Evolutionary conservation across 2,329 filamentous ascomycete genomes (phyloP).

Genomic region (Phialophora expanda): DNA sequence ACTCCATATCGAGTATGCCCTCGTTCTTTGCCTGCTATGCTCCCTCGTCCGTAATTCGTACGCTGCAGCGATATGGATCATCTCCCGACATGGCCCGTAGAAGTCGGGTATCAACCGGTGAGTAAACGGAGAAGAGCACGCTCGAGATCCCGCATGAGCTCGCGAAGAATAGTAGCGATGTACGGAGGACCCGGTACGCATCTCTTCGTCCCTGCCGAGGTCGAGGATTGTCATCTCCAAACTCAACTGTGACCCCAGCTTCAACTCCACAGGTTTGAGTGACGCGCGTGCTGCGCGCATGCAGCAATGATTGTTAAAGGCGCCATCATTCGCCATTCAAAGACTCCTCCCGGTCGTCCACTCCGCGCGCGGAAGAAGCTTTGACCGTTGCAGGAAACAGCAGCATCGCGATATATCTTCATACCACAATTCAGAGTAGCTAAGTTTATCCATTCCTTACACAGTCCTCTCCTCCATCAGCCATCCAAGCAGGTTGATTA

Average conservation of each 20-base stretch:
- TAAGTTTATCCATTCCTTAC: conserved; percentile 1
- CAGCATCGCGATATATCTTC: background rate
- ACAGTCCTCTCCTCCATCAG: background rate
- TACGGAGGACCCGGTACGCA: too few species aligned
- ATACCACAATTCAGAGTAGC: background rate
- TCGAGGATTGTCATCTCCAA: conserved; percentile 5
- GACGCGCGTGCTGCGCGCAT: too few species aligned
- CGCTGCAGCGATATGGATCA: background rate
- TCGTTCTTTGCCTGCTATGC: background rate
- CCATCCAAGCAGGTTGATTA: too few species aligned
- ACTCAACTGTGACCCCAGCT: background rate
- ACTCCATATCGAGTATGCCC: too few species aligned
- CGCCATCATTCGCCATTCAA: background rate
- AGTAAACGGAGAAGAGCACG: background rate
- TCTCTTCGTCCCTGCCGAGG: background rate
- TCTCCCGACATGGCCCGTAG: background rate
- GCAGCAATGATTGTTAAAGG: conserved; percentile 1
- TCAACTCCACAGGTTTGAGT: background rate
- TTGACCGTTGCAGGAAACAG: background rate
- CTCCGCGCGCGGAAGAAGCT: background rate
- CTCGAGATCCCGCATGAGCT: background rate
- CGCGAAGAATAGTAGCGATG: background rate
- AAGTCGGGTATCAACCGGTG: background rate
- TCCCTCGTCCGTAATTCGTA: background rate
- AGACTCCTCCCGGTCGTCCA: background rate